Base-by-base conservation (phyloP, 352 stramenopile species). In the Phytopythium boreale region DNA sequence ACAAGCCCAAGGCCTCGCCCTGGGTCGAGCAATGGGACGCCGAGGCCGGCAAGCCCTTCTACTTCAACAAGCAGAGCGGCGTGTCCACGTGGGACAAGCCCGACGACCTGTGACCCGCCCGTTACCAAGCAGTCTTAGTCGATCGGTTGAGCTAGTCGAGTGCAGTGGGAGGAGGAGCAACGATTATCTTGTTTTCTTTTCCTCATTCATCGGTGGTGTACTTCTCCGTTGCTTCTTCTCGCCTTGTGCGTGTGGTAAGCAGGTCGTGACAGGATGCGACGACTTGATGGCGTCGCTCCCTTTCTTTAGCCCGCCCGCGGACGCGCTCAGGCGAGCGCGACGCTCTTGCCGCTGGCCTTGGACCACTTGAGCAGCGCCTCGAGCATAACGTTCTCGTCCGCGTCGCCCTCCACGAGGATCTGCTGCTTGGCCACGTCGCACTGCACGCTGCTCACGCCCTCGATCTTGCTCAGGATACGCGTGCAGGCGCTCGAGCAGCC, bases 381-480 rank as follows among this genome's bases (percentile, higher is more conserved):
- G 22, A 96, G 77, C 87, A 97, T 92, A 51, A 70, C 74, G 52
- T 92, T 75, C 27, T 83, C 67, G 67, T 95, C 84, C 29, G 88
- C 88, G 27, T 88, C 80, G 61, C 85, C 88, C 61, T 84, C 84
- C 59, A 95, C 85, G 31, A 92, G 71, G 46, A 97, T 87, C 65
- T 92, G 84, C 73, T 96, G 79, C 75, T 92, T 92, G 56, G 87
- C 85, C n/a, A 97, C 75, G 72, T 93, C 80, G 71, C 88, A 95
- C 74, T 90, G 77, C 44, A 97, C 88, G 57, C 84, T 70, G 61
- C 79, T 80, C 46, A 97, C 89, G 61, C 89, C 88, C 60, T 90
- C 80, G 64, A 96, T 93, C 82, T 96, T 96, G 70, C 46, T 89
- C 55, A 97, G 85, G 68, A 97, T 97, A 71, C 88, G 87, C 64